Conservation (phyloP, 495 filamentous ascomycete species). For the Hypomontagnella monticulosa region DNA sequence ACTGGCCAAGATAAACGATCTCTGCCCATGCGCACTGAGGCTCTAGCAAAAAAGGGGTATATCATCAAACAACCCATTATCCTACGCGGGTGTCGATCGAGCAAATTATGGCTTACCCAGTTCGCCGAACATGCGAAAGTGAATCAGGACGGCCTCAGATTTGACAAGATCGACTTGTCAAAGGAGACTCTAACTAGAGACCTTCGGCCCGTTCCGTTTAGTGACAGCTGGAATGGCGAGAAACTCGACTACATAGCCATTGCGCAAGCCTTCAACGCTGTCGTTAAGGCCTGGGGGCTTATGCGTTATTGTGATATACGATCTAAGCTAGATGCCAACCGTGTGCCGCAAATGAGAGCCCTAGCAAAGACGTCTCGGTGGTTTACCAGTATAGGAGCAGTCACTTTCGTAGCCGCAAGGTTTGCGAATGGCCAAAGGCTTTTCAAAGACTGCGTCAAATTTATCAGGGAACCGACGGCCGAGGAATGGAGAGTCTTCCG, state of each 20-base stretch:
- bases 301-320: constrained; percentile 70
- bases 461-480: constrained; percentile 74
- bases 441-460: constrained; percentile 73
- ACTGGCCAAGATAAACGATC: constrained; percentile 92
- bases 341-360: constrained; percentile 71
- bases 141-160: constrained; percentile 38
- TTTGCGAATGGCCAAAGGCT: constrained; percentile 55
- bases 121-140: constrained; percentile 49
- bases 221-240: constrained; percentile 59
- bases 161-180: constrained; percentile 45
- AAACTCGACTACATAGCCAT: constrained; percentile 62
- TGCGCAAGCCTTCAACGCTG: constrained; percentile 57
- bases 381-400: constrained; percentile 72
- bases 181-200: constrained; percentile 49
- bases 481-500: constrained; percentile 69
- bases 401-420: constrained; percentile 73
- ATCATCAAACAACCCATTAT: constrained; percentile 81
- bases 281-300: constrained; percentile 58
- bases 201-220: constrained; percentile 58
- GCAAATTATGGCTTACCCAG: constrained; percentile 66
- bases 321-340: constrained; percentile 64
- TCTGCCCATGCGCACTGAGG: constrained; percentile 81
- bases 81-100: constrained; percentile 71
- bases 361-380: constrained; percentile 74
- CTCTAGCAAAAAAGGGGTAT: constrained; percentile 79